A percentile compares a stretch with the other conserved stretches of the same genome.
Evolutionary conservation across 2,329 filamentous ascomycete species (phyloP).

Genomic region (Penicillium crustosum): DNA sequence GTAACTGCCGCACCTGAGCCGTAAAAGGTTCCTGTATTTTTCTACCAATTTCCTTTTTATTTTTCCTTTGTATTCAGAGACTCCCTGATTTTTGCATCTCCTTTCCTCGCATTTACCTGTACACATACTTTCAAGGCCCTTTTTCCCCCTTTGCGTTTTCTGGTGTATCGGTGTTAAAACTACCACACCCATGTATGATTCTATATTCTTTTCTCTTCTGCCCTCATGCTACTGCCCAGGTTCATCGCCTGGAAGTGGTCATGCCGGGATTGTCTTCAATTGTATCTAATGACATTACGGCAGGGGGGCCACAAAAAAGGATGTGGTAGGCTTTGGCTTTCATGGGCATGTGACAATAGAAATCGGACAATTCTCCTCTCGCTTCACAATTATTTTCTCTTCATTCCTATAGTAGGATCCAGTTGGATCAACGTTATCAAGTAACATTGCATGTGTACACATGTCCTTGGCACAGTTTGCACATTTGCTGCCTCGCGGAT

Average conservation of each 20-base stretch:
- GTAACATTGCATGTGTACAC: not conserved
- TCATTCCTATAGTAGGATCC: not conserved
- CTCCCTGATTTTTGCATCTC: conserved; percentile 26
- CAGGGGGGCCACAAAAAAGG: conserved; percentile 37
- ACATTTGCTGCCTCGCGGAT: not conserved
- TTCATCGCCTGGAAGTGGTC: conserved; percentile 19
- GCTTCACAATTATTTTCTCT: conserved; percentile 18
- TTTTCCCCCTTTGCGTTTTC: conserved; percentile 31
- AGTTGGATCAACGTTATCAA: conserved; percentile 9
- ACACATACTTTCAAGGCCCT: conserved; percentile 36
- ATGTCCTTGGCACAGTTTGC: not conserved
- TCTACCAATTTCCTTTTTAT: conserved; percentile 25
- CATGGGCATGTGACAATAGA: conserved; percentile 40
- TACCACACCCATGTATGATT: conserved; percentile 26
- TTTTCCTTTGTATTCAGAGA: conserved; percentile 27
- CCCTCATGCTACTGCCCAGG: conserved; percentile 28
- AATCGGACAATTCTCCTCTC: conserved; percentile 45
- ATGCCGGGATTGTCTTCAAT: conserved; percentile 35
- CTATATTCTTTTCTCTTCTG: conserved; percentile 22
- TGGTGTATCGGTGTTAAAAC: conserved; percentile 40
- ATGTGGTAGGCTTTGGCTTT: conserved; percentile 33
- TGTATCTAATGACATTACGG: conserved; percentile 45
- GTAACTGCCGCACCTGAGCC: conserved; percentile 40
- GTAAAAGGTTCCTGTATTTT: conserved; percentile 29
- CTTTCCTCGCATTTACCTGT: conserved; percentile 37